These are phyloP conservation scores for Arthrobotrys entomopaga DNA, from an alignment of 2,329 filamentous ascomycete genomes.

Conservation along the genomic window DNA sequence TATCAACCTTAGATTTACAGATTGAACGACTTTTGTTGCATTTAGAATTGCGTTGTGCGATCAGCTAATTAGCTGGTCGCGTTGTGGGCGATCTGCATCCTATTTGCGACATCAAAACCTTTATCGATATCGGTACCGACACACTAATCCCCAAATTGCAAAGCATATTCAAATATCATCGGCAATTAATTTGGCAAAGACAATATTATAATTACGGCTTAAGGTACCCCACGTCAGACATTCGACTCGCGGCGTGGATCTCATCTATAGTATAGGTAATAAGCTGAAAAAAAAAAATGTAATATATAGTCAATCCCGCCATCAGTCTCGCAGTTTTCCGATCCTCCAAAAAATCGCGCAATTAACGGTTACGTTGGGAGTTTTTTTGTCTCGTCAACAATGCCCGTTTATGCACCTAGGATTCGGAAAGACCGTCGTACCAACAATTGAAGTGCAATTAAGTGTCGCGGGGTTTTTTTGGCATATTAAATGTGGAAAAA, in stretches of 20 bases:
- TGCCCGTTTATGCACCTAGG: slow-evolving; percentile 51
- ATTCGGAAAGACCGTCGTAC: slow-evolving; percentile 49
- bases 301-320: neutral
- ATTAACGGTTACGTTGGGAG: neutral
- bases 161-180: neutral
- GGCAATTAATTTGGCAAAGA: too few relatives aligned
- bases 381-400: slow-evolving; percentile 30
- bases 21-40: slow-evolving; percentile 9
- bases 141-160: neutral
- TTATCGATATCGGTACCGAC: neutral
- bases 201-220: neutral
- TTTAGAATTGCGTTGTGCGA: slow-evolving; percentile 38
- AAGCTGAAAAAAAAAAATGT: too few relatives aligned
- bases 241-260: neutral
- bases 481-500: slow-evolving; percentile 10
- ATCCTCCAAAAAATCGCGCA: slow-evolving; percentile 46
- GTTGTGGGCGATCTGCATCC: slow-evolving; percentile 15
- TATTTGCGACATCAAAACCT: neutral
- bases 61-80: slow-evolving; percentile 8
- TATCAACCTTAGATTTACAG: neutral
- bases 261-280: neutral
- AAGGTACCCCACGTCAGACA: neutral
- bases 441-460: slow-evolving; percentile 13
- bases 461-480: slow-evolving; percentile 7
- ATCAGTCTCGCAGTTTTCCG: slow-evolving; percentile 6